Conservation (phyloP, 108 stramenopile genomes). For the Mayamaea pseudoterrestris region DNA sequence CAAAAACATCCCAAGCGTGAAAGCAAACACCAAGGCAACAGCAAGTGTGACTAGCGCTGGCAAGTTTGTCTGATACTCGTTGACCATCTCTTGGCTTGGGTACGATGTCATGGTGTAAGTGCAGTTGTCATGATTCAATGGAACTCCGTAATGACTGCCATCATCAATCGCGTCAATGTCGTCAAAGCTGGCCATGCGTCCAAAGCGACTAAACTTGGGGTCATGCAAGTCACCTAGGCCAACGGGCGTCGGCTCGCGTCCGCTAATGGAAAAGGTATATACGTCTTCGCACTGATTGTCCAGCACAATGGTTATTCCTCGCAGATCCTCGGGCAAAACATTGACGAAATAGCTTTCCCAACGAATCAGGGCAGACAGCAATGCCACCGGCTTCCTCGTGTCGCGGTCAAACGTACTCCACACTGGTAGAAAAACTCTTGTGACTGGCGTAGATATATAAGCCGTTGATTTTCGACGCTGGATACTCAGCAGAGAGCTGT, state of each 20-base stretch:
- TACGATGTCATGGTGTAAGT: conserved; percentile 5
- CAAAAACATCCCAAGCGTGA: conserved; percentile 8
- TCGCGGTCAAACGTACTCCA: too few relatives aligned
- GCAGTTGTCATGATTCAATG: conserved; percentile 1
- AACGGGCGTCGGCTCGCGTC: conserved; percentile 3
- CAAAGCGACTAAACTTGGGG: conserved; percentile 15
- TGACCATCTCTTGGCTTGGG: conserved; percentile 2
- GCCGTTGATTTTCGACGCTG: too few relatives aligned
- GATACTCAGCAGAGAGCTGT: too few relatives aligned
- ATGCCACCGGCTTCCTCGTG: too few relatives aligned
- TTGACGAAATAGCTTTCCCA: conserved; percentile 9
- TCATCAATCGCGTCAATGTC: neutral
- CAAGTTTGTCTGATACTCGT: conserved; percentile 14
- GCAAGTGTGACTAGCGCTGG: conserved; percentile 30
- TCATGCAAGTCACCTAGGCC: conserved; percentile 28
- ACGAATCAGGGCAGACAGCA: conserved; percentile 3
- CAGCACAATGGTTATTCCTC: conserved; percentile 23
- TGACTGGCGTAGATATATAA: too few relatives aligned
- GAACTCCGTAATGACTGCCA: neutral
- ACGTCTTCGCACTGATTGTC: conserved; percentile 13
- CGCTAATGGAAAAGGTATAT: conserved; percentile 17
- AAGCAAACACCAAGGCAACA: conserved; percentile 32
- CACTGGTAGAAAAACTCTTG: too few relatives aligned
- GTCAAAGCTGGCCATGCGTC: neutral
- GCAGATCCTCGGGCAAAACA: conserved; percentile 2